Evolutionary conservation across 768 basidiomycete species (phyloP).

Genomic region (Suillus bovinus): DNA sequence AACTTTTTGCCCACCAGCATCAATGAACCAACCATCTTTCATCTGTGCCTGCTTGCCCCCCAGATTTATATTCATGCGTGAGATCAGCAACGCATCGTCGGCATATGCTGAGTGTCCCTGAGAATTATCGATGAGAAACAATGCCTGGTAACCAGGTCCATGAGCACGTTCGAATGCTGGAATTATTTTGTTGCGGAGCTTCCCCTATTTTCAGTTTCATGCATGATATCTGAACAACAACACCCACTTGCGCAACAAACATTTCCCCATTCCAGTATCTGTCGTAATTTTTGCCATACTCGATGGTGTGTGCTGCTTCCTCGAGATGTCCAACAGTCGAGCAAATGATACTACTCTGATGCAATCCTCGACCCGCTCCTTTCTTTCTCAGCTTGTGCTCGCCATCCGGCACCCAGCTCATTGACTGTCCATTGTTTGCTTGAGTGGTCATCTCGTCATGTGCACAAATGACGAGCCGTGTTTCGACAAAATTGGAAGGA

Average conservation of each 20-base stretch:
- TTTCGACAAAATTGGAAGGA: constrained; percentile 20
- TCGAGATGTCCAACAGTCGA: constrained; percentile 32
- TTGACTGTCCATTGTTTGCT: constrained; percentile 35
- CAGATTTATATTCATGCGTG: constrained; percentile 25
- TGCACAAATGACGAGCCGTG: constrained; percentile 20
- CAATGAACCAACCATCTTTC: constrained; percentile 36
- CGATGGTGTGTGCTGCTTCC: constrained; percentile 35
- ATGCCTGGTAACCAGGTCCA: constrained; percentile 23
- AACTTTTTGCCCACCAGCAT: constrained; percentile 22
- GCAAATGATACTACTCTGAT: constrained; percentile 39
- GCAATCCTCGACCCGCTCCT: constrained; percentile 37
- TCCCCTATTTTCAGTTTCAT: constrained; percentile 3
- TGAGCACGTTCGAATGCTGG: constrained; percentile 15
- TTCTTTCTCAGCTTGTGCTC: constrained; percentile 40
- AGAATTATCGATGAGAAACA: constrained; percentile 25
- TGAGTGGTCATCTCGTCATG: constrained; percentile 45
- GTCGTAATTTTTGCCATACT: constrained; percentile 47
- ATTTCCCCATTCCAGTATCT: constrained; percentile 39
- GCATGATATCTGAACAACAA: constrained; percentile 24
- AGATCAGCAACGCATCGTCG: constrained; percentile 19
- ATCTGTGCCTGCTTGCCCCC: constrained; percentile 25
- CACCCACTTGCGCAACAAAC: constrained; percentile 17
- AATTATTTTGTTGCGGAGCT: constrained; percentile 11
- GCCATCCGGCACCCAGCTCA: constrained; percentile 36
- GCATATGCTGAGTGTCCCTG: constrained; percentile 28